These are phyloP conservation scores for Colletotrichum sp. DNA, from an alignment of 2,329 filamentous ascomycete genomes.

Conservation along the genomic window DNA sequence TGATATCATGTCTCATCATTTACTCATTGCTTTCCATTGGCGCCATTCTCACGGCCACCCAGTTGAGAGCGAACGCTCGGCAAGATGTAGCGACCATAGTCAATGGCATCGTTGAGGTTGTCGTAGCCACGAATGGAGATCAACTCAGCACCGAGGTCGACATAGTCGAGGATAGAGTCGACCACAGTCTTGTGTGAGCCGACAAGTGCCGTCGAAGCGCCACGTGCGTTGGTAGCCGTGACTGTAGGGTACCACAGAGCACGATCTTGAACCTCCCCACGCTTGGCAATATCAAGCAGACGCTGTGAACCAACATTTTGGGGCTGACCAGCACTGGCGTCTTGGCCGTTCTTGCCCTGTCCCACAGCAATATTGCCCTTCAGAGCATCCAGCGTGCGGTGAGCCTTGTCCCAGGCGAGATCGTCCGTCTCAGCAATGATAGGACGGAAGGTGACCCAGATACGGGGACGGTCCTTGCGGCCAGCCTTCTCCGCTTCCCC, in stretches of 20 bases:
- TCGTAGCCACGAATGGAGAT: slow-evolving; percentile 68
- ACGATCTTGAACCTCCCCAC: slow-evolving; percentile 63
- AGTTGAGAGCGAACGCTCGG: slow-evolving; percentile 50
- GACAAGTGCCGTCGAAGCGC: slow-evolving; percentile 63
- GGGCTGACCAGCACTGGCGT: slow-evolving; percentile 39
- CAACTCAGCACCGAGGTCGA: slow-evolving; percentile 59
- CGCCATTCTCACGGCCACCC: slow-evolving; percentile 25
- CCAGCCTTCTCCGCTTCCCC: slow-evolving; percentile 63
- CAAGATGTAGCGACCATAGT: slow-evolving; percentile 62
- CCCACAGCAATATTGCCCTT: slow-evolving; percentile 45
- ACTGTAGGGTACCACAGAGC: slow-evolving; percentile 69
- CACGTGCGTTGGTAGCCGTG: slow-evolving; percentile 63
- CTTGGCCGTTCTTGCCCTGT: slow-evolving; percentile 27
- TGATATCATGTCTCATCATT: background rate
- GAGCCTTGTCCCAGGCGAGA: slow-evolving; percentile 65
- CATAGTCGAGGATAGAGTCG: slow-evolving; percentile 62
- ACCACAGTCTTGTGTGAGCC: slow-evolving; percentile 57
- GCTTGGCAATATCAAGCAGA: slow-evolving; percentile 60
- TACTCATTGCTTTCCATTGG: background rate
- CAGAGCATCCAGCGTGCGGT: slow-evolving; percentile 58
- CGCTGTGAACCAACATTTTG: slow-evolving; percentile 66
- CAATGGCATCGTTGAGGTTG: slow-evolving; percentile 63
- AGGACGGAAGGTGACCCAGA: slow-evolving; percentile 69
- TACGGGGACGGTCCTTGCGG: slow-evolving; percentile 57
- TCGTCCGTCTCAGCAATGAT: slow-evolving; percentile 67